These are phyloP conservation scores for Microstegium vimineum DNA, from an alignment of 176 grass and related monocot species.

Conservation along the genomic window DNA sequence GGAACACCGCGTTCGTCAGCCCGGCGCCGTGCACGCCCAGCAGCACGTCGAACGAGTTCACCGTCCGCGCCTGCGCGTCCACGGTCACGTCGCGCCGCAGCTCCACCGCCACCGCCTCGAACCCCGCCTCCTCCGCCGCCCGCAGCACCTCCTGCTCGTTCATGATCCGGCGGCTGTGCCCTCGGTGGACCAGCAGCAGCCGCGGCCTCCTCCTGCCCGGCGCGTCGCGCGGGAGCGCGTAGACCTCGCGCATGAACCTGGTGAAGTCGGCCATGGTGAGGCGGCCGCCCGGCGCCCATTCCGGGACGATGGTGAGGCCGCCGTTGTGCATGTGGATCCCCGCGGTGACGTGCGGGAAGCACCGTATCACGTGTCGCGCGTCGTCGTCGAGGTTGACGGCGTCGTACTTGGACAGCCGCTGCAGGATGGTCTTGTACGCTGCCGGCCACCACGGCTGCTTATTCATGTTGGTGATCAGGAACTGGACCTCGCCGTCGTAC, in stretches of 20 bases:
- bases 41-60: slow-evolving; percentile 61
- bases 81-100: background rate
- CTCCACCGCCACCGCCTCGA: background rate
- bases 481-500: slow-evolving; percentile 48
- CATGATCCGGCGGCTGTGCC: slow-evolving; percentile 31
- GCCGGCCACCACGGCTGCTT: slow-evolving; percentile 42
- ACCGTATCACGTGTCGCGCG: slow-evolving; percentile 22
- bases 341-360: slow-evolving; percentile 44
- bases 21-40: slow-evolving; percentile 73
- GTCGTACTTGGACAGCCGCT: slow-evolving; percentile 32
- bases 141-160: slow-evolving; percentile 9
- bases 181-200: slow-evolving; percentile 50
- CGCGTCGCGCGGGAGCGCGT: slow-evolving; percentile 34
- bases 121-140: background rate
- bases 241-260: slow-evolving; percentile 37
- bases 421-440: slow-evolving; percentile 29
- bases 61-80: background rate
- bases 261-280: slow-evolving; percentile 69
- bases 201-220: slow-evolving; percentile 44
- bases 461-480: slow-evolving; percentile 36
- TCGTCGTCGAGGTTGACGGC: slow-evolving; percentile 49
- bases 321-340: slow-evolving; percentile 5
- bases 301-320: slow-evolving; percentile 40
- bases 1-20: slow-evolving; percentile 67
- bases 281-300: slow-evolving; percentile 8